phyloP scores from a whole-genome alignment of 1,284 basidiomycete genomes.

The Fomitopsis schrenkii region DNA sequence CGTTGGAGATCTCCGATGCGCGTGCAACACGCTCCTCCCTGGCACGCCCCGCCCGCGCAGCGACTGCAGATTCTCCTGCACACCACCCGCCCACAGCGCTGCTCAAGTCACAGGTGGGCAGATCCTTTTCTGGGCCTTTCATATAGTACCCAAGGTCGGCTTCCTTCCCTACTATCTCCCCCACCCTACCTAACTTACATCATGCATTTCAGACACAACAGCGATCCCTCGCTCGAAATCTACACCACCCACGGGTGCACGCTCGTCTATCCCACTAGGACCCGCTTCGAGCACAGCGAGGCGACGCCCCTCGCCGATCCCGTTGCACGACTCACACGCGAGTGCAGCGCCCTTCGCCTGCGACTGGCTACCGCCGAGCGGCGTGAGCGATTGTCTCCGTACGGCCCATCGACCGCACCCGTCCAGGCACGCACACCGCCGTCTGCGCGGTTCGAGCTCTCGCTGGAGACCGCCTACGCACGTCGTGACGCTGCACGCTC shows the following conservation, averaged over 20 bases:
- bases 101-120: constrained; percentile 3
- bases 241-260: constrained; percentile 39
- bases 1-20: constrained; percentile 11
- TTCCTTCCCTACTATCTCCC: constrained; percentile 11
- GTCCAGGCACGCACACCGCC: constrained; percentile 26
- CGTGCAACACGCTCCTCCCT: constrained; percentile 1
- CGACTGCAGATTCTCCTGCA: constrained; percentile 6
- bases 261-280: constrained; percentile 20
- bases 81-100: constrained; percentile 1
- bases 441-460: constrained; percentile 13
- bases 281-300: constrained; percentile 16
- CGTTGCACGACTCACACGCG: constrained; percentile 33
- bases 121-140: background rate
- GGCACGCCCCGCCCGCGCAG: background rate
- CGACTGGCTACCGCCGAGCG: constrained; percentile 39
- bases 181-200: constrained; percentile 8
- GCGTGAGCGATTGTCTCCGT: constrained; percentile 23
- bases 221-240: constrained; percentile 58
- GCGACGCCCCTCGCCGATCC: constrained; percentile 31
- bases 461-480: constrained; percentile 42
- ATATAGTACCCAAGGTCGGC: constrained; percentile 5
- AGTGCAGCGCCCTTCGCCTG: constrained; percentile 44
- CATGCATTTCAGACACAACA: constrained; percentile 52
- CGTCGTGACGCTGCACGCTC: constrained; percentile 52
- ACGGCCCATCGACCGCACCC: constrained; percentile 20